Evolutionary conservation across 2,329 filamentous ascomycete genomes (phyloP), one percentile per base, ranked within the genome.

Genomic region (Fusarium buharicum): DNA sequence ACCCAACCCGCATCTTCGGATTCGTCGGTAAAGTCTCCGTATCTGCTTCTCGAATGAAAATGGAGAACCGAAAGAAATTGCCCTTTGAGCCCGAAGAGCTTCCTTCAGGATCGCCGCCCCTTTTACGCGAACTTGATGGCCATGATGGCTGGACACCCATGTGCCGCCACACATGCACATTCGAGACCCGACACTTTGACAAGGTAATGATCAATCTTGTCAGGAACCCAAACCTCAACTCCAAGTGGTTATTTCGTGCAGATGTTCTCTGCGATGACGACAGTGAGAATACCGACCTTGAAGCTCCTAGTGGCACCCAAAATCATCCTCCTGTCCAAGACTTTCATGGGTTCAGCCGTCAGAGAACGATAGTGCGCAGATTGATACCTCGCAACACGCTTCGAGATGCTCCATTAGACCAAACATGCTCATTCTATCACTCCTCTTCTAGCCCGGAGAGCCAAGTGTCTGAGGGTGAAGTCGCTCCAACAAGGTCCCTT

Each of bases 331-430:
- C 14, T 18, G 11, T 33, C 17, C 50, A 34, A 27, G 50, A 51
- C 13, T 65, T 78, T 9, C 41, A 49, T 12, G 64, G 59, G 43
- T 72, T 76, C 48, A 54, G 46, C 22, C 78, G 87, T 28, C 80
- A 83, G 20, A 87, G 89, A 64, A 86, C 86, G 2, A 81, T 97
- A 17, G 84, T 97, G 8, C 84, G 93, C 56, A 89, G 83, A 59
- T 79, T 97, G 68, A 88, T 97, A 41, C 94, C 94, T 4, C 83
- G 94, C 46, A 97, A 97, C 74, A 86, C 88, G 3, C 82, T 88
- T 50, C 79, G 94, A 22, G 94, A 98, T 74, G 79, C 81, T 17
- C 82, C 89, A 2, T 76, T 97, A 62, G 84, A 92, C 54, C 94
- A 98, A 75, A 96, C 92, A 2, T 96, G 92, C 74, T 83, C 91